Evolutionary conservation across 306 rosid genomes (phyloP), one percentile per base, ranked within the genome.

Genomic region (Quercus parvula): DNA sequence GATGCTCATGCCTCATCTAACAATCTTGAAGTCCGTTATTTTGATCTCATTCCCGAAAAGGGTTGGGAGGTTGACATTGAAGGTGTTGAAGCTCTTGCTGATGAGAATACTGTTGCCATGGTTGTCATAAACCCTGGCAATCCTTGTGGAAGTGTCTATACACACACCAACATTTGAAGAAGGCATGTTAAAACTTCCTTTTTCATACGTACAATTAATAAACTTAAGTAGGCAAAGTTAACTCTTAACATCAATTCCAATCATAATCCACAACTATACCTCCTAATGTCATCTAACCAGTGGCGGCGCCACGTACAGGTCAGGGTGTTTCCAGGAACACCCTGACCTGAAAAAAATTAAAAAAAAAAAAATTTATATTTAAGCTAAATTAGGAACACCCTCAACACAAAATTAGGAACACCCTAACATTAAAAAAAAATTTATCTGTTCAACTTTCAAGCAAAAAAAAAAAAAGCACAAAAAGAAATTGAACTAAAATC

Each of bases 71-170:
- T 79, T 52, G 77, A 82, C 76, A 75, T 85, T 76, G 38, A 82
- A 35, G 27, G 38, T 52, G 77, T 85, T 73, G 70, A 85, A 72
- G 79, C 75, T 6, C 67, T 79, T 64, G 62, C 86, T 2, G 71
- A 85, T 59, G 71, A 67, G n/a, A 82, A 82, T 30, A 85, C 86
- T 17, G 79, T 56, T 8, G 88, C 82, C 56, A 75, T 79, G 8
- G 82, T 85, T 74, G 35, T 85, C 66, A 76, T 81, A 20, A 79
- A 82, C 59, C 88, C 88, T 3, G 84, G 82, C 6, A 82, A 85
- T 79, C 84, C 86, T 54, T 75, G 79, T 76, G 86, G 86, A n/a
- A 79, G n/a, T 79, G 84, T 85, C 71, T 85, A 75, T 54, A 24
- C 63, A 1, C 41, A 54, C 41, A 54, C 25, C 74, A 79, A 19